Conservation (phyloP, 1,284 basidiomycete genomes). For the Cystobasidium sp. region DNA sequence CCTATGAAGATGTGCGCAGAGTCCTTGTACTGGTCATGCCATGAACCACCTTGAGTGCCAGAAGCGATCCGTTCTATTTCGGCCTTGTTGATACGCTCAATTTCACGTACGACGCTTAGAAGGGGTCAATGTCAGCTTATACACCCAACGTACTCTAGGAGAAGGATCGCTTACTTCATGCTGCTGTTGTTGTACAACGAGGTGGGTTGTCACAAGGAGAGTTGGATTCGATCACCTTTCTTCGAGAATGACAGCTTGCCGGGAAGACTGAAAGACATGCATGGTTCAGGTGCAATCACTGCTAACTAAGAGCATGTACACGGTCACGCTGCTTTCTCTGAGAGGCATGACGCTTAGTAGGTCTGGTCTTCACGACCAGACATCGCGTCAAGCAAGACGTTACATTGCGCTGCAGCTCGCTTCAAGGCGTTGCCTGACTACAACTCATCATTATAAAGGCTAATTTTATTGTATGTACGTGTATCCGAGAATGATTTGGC, state of each 20-base stretch:
- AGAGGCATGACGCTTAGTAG: too few relatives aligned
- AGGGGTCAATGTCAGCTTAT: background rate
- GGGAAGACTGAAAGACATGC: too few relatives aligned
- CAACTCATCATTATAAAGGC: too few relatives aligned
- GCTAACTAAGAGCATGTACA: too few relatives aligned
- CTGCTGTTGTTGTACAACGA: background rate
- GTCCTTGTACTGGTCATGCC: constrained; percentile 80
- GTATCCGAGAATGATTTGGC: too few relatives aligned
- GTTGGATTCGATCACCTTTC: background rate
- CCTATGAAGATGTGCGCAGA: constrained; percentile 95
- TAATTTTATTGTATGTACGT: too few relatives aligned
- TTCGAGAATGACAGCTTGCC: background rate
- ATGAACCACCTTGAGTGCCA: constrained; percentile 70
- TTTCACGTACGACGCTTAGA: constrained; percentile 84
- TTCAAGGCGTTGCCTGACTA: too few relatives aligned
- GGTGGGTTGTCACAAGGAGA: background rate
- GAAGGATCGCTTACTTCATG: constrained; percentile 26
- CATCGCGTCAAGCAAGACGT: too few relatives aligned
- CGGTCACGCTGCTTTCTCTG: too few relatives aligned
- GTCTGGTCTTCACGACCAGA: too few relatives aligned
- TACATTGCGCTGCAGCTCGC: too few relatives aligned
- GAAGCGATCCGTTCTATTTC: constrained; percentile 78
- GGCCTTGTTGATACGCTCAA: constrained; percentile 86
- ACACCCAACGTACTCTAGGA: background rate
- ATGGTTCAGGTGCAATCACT: too few relatives aligned